Evolutionary conservation across 1,284 basidiomycete genomes (phyloP), one percentile per base, ranked within the genome.

Genomic region (Bjerkandera adusta): DNA sequence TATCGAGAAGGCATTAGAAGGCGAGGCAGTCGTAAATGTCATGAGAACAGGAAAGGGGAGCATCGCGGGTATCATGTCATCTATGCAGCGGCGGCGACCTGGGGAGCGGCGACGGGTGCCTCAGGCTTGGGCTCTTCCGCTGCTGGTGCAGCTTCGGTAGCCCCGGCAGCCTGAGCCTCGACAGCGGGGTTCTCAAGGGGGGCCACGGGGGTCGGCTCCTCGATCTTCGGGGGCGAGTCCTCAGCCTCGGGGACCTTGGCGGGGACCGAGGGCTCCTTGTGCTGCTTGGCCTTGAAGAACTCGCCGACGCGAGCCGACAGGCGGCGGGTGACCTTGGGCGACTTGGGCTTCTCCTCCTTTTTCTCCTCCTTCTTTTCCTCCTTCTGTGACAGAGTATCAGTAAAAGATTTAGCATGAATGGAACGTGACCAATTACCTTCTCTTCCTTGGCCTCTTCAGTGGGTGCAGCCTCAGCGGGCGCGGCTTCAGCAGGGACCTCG

Each of bases 221-320:
- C 85, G 54, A 89, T 84, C 73, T 84, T 85, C 47, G 84, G 83
- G 24, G 87, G 85, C 58, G 85, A 76, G 71, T 87, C 86, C 56
- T 90, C 89, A 49, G 93, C 89, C 74, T 92, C 91, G 46, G 89
- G 77, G 49, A 93, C 89, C 74, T 92, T 91, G 47, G 91, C 77
- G 44, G 88, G 85, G 6, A 85, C 68, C 36, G 77, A 65, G 40
- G 81, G 75, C 64, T 88, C 87, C 30, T 74, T 62, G 68, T 81
- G 86, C 60, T 80, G 75, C 76, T 83, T 89, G 54, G 80, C 60
- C 73, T 85, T 90, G 77, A 93, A 90, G 68, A 90, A 76, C 48
- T 85, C 84, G 45, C 76, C 76, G 26, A 91, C 81, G 25, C 86
- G 86, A 25, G 83, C 75, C 36, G 89, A 91, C 53, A 91, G 68